Evolutionary conservation across 192 early-diverging fungal genomes (phyloP), one percentile per base, ranked within the genome.

Genomic region (Umbelopsis sp.): DNA sequence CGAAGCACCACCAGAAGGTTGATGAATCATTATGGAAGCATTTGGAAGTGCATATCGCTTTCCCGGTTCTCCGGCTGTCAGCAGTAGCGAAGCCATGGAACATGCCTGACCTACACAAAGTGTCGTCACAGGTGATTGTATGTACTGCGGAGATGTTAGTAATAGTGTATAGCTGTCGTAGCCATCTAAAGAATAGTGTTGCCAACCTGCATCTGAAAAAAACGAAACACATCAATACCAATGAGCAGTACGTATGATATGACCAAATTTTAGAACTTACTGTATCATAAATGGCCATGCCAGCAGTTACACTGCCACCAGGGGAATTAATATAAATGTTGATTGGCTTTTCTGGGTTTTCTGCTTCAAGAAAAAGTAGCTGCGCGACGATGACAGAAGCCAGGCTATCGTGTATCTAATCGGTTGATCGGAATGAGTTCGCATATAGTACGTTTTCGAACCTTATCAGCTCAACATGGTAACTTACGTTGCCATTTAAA

Each of bases 281-380:
- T 2, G 93, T 93, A 75, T 94, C 92, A 78, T 96, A 96, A 55
- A 94, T 94, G 13, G 93, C 93, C 92, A 99, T 89, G 12, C 96
- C 97, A 13, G 94, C 87, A 2, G 96, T 99, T 11, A 99, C 96
- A 77, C 87, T 91, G 65, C 97, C 96, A 45, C 97, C 96, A 13
- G 97, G 97, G 46, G 93, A 95, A 80, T 99, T 99, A 83, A 99
- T 96, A 78, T 99, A 99, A 61, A 99, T 82, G 44, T 89, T 90
- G 70, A 99, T 94, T 22, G 93, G 92, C 79, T 97, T 98, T 52
- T 93, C 92, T 35, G 93, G 91, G 70, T 94, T 94, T 80, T 97
- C 96, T 7, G 95, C 91, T 73, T 99, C 97, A 21, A 98, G 84
- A 72, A 97, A 98, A 67, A 99, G 80, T 13, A 99, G 81, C 77